These are phyloP conservation scores for Phyllosticta paracitricarpa DNA, from an alignment of 2,329 filamentous ascomycete species.

Conservation along the genomic window DNA sequence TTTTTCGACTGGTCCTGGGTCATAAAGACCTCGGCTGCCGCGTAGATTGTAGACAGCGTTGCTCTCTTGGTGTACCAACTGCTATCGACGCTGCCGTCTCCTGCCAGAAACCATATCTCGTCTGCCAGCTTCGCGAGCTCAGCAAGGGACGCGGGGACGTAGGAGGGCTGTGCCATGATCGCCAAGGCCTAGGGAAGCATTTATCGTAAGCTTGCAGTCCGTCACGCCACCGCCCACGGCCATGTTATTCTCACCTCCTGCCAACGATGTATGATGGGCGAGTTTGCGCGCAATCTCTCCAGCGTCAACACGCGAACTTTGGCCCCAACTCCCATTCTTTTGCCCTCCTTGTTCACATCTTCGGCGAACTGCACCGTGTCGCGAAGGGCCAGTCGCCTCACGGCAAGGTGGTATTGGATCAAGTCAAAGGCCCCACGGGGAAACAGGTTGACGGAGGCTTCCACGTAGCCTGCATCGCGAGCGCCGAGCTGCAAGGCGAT, in stretches of 20 bases:
- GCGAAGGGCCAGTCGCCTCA: constrained; percentile 51
- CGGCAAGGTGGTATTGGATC: constrained; percentile 66
- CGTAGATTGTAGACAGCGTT: constrained; percentile 56
- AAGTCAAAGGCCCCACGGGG: constrained; percentile 72
- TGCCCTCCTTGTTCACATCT: constrained; percentile 19
- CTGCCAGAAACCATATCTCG: constrained; percentile 82
- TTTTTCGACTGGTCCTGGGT: constrained; percentile 69
- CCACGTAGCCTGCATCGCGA: constrained; percentile 73
- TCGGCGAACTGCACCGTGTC: constrained; percentile 36
- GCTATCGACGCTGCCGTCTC: constrained; percentile 70
- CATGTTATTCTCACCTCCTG: constrained; percentile 57
- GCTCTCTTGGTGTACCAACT: constrained; percentile 77
- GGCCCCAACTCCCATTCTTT: constrained; percentile 41
- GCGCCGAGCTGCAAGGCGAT: constrained; percentile 66
- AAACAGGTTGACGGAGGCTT: constrained; percentile 76
- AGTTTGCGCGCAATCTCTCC: constrained; percentile 68
- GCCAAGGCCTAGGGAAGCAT: constrained; percentile 58
- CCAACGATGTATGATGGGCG: constrained; percentile 63
- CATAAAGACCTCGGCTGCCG: constrained; percentile 78
- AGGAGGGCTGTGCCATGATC: constrained; percentile 75
- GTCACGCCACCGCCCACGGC: neutral
- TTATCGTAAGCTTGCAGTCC: constrained; percentile 5
- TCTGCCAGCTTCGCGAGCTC: constrained; percentile 79
- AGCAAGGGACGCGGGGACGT: constrained; percentile 62
- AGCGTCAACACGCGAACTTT: constrained; percentile 65